Percentiles rank a stretch among this genome's conserved stretches.
Evolutionary conservation across 352 stramenopile species (phyloP).

Genomic region (Phytophthora melonis): DNA sequence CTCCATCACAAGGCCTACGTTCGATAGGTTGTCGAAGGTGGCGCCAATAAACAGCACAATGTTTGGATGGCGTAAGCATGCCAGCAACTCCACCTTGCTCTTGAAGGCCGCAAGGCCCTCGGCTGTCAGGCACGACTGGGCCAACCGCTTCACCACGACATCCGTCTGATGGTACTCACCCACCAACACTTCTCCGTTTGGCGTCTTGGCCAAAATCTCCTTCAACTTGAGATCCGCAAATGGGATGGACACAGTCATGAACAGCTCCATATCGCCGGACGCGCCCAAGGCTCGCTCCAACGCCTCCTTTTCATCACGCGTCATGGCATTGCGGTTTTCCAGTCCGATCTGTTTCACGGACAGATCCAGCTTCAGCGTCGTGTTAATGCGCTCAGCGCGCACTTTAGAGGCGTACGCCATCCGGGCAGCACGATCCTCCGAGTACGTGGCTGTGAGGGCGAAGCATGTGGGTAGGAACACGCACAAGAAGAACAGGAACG

Average conservation of each 20-base stretch:
- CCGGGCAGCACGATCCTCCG: conserved; percentile 71
- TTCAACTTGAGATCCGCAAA: conserved; percentile 80
- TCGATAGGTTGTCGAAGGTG: conserved; percentile 84
- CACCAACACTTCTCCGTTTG: conserved; percentile 70
- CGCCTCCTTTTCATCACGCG: conserved; percentile 63
- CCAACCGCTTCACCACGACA: conserved; percentile 83
- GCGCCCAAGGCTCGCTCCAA: conserved; percentile 62
- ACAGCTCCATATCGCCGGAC: conserved; percentile 58
- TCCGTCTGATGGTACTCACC: conserved; percentile 81
- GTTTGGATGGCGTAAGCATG: conserved; percentile 84
- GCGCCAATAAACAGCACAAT: conserved; percentile 90
- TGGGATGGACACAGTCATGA: conserved; percentile 79
- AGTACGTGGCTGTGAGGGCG: conserved; percentile 79
- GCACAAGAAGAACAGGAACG: conserved; percentile 67
- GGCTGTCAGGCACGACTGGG: conserved; percentile 62
- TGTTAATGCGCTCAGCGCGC: conserved; percentile 83
- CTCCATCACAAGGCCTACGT: conserved; percentile 81
- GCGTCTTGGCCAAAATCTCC: conserved; percentile 76
- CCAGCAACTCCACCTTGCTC: conserved; percentile 78
- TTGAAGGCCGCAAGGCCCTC: conserved; percentile 81
- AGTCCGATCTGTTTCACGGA: conserved; percentile 77
- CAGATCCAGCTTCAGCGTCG: conserved; percentile 79
- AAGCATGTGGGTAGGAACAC: conserved; percentile 73
- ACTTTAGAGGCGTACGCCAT: conserved; percentile 82
- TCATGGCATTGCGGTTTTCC: conserved; percentile 68